Conservation (phyloP, 176 grass and related monocot genomes). For the Saccharum spontaneum region DNA sequence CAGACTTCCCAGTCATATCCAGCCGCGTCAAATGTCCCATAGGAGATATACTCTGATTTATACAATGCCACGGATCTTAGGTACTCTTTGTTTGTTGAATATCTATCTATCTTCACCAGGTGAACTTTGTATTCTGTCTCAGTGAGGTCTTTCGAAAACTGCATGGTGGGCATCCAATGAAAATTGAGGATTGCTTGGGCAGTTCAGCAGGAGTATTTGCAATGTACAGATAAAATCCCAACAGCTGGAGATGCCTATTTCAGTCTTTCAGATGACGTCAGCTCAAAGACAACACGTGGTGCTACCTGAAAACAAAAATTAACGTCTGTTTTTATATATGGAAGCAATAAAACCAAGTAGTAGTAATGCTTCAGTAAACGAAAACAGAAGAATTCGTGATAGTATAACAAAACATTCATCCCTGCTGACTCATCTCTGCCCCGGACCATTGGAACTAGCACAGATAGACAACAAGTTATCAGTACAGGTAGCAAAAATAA, state of each 20-base stretch:
- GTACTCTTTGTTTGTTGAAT: conserved; percentile 6
- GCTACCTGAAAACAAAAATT: neutral
- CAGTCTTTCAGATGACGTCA: neutral
- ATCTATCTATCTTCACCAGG: neutral
- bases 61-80: neutral
- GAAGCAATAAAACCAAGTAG: neutral
- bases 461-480: neutral
- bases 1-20: conserved; percentile 23
- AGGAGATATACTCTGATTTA: neutral
- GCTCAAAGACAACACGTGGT: neutral
- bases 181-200: neutral
- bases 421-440: neutral
- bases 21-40: neutral
- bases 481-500: neutral
- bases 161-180: neutral
- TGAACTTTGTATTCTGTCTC: conserved; percentile 7
- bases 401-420: neutral
- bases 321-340: neutral
- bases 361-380: neutral
- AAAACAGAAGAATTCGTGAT: neutral
- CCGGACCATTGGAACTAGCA: neutral
- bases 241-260: neutral
- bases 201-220: neutral
- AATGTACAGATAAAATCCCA: neutral
- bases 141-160: neutral